Percentiles rank a stretch among this genome's conserved stretches.
Evolutionary conservation across 78 protist species (phyloP).

Genomic region (Mantamonas sphyraenae): DNA sequence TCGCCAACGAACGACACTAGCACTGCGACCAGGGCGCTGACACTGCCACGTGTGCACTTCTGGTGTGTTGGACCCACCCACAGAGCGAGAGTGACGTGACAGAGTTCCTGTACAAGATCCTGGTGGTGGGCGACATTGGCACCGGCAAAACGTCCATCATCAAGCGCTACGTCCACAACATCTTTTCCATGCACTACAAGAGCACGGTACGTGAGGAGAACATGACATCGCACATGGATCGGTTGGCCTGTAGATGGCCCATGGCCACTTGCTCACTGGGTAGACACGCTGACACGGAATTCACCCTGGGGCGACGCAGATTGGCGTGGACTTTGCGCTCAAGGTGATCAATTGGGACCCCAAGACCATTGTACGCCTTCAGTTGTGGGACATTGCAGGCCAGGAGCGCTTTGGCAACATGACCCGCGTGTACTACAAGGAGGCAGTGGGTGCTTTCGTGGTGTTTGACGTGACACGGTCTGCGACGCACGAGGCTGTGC

Average conservation of each 20-base stretch:
- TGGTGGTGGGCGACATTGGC: slow-evolving; percentile 61
- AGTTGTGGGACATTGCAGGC: slow-evolving; percentile 75
- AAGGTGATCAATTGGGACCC: slow-evolving; percentile 69
- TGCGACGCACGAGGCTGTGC: slow-evolving; percentile 61
- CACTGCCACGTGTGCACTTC: no score
- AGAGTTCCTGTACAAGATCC: slow-evolving; percentile 47
- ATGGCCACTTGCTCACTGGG: no score
- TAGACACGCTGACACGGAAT: no score
- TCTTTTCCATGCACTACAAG: slow-evolving; percentile 78
- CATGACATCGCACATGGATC: no score
- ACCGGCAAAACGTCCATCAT: slow-evolving; percentile 65
- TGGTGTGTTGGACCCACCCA: no score
- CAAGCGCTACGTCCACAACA: slow-evolving; percentile 56
- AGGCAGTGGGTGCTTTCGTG: slow-evolving; percentile 91
- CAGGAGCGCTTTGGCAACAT: slow-evolving; percentile 76
- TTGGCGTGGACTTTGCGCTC: slow-evolving; percentile 92
- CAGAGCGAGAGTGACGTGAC: no score
- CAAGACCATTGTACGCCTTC: slow-evolving; percentile 69
- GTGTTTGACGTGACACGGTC: slow-evolving; percentile 78
- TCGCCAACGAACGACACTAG: no score
- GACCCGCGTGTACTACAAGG: slow-evolving; percentile 88
- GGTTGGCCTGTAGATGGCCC: no score
- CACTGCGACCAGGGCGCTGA: no score
- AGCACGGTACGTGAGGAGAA: slow-evolving; percentile 51
- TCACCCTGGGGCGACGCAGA: slow-evolving; percentile 15